Percentiles rank a stretch among this genome's conserved stretches.
phyloP scores from a whole-genome alignment of 176 grass and related monocot species.

The Bothriochloa decipiens region DNA sequence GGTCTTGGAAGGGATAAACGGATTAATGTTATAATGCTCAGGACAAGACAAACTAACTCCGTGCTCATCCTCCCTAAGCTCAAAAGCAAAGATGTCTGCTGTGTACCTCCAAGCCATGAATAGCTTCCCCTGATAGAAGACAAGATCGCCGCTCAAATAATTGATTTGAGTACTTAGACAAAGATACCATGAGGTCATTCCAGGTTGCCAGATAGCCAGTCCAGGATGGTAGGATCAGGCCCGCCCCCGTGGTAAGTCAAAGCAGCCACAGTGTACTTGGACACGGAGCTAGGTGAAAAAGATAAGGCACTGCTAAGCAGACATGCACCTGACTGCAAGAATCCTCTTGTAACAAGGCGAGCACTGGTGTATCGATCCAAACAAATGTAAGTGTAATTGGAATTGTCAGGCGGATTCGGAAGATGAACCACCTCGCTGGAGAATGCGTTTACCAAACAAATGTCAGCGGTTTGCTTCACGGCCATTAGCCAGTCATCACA shows the following conservation, averaged over 20 bases:
- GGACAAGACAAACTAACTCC: neutral
- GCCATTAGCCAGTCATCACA: too few relatives aligned
- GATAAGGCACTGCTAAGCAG: neutral
- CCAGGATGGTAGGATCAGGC: too few relatives aligned
- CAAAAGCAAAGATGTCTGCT: neutral
- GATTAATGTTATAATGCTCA: neutral
- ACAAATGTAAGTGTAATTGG: too few relatives aligned
- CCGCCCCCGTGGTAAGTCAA: neutral
- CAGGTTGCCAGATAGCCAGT: slow-evolving; percentile 19
- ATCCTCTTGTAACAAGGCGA: rapidly evolving
- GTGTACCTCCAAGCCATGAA: neutral
- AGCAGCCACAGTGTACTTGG: slow-evolving; percentile 13
- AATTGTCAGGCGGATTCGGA: too few relatives aligned
- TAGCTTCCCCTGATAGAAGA: slow-evolving; percentile 19
- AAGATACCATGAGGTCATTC: slow-evolving; percentile 22
- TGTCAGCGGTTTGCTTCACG: too few relatives aligned
- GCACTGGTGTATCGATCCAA: too few relatives aligned
- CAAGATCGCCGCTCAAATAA: neutral
- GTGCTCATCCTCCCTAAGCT: neutral
- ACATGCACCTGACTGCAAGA: too few relatives aligned
- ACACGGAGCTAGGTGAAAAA: neutral
- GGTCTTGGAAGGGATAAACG: too few relatives aligned
- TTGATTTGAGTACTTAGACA: neutral
- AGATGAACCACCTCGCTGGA: too few relatives aligned
- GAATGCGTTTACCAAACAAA: too few relatives aligned